These are phyloP conservation scores for Triticum aestivum DNA, from an alignment of 176 grass and related monocot species.

Conservation along the genomic window IWGSC_CS_RefSeq_v2.1 NC_057804.1:650328795-650329294, in stretches of 20 bases:
- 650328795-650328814: conserved; percentile 39
- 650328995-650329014: not conserved
- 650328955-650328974: conserved; percentile 34
- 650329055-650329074: not conserved
- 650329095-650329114: not conserved
- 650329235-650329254: not conserved
- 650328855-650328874: conserved; percentile 45
- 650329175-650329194: conserved; percentile 45
- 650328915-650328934: conserved; percentile 31
- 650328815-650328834: conserved; percentile 37
- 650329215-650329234: conserved; percentile 22
- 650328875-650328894: conserved; percentile 47
- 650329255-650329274: conserved; percentile 4
- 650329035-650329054: not conserved
- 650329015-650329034: conserved; percentile 26
- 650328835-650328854: conserved; percentile 30
- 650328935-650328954: conserved; percentile 18
- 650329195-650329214: conserved; percentile 20
- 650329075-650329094: conserved; percentile 36
- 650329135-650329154: conserved; percentile 46
- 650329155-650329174: conserved; percentile 16
- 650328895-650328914: conserved; percentile 27
- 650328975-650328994: conserved; percentile 22
- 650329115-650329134: conserved; percentile 1
- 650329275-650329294: conserved; percentile 19